Evolutionary conservation across 768 basidiomycete genomes (phyloP).

Genomic region (Harrya chromipes): DNA sequence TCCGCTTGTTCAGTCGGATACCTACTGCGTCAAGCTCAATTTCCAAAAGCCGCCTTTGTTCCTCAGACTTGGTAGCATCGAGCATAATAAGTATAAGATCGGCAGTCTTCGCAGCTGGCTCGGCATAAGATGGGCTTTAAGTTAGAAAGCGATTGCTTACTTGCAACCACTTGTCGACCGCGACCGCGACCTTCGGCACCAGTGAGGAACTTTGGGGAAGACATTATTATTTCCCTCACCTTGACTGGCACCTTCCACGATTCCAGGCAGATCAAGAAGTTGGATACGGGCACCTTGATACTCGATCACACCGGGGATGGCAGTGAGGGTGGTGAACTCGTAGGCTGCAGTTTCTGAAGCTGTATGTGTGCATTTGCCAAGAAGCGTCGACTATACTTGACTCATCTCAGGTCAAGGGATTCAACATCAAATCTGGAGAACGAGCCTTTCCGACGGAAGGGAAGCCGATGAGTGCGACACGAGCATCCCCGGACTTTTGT

Average conservation of each 20-base stretch:
- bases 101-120: slow-evolving; percentile 76
- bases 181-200: slow-evolving; percentile 65
- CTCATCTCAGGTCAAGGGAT: slow-evolving; percentile 5
- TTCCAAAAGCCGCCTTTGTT: slow-evolving; percentile 85
- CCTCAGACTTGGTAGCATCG: slow-evolving; percentile 89
- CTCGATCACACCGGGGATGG: slow-evolving; percentile 96
- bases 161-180: slow-evolving; percentile 95
- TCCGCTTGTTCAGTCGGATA: slow-evolving; percentile 85
- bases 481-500: slow-evolving; percentile 82
- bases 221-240: slow-evolving; percentile 30
- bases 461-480: slow-evolving; percentile 92
- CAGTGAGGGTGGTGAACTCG: slow-evolving; percentile 93
- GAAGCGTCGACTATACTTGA: slow-evolving; percentile 70
- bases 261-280: slow-evolving; percentile 92
- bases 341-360: slow-evolving; percentile 87
- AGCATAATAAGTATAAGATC: slow-evolving; percentile 94
- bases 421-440: background rate
- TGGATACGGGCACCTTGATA: slow-evolving; percentile 94
- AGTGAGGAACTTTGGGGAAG: background rate
- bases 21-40: slow-evolving; percentile 96
- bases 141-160: slow-evolving; percentile 34
- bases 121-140: slow-evolving; percentile 7
- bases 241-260: slow-evolving; percentile 90
- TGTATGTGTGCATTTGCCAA: slow-evolving; percentile 91
- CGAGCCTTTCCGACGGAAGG: slow-evolving; percentile 88